phyloP scores from a whole-genome alignment of 208 protist genomes.

The Crithidia brevicula region DNA sequence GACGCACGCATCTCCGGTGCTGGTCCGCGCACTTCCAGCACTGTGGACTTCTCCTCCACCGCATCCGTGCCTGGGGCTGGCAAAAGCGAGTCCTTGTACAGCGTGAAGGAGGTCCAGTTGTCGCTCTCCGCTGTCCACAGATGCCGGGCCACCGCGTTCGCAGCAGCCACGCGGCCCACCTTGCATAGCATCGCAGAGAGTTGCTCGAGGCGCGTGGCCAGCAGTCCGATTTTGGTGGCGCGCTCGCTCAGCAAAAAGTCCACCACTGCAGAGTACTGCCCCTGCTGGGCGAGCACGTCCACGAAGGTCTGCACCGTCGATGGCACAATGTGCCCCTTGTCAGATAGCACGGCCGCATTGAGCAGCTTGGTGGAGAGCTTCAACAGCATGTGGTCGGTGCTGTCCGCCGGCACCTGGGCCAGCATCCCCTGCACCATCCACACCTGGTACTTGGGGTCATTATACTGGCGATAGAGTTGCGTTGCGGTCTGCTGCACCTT shows the following conservation, averaged over 20 bases:
- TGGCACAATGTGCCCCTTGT: conserved; percentile 58
- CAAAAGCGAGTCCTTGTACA: conserved; percentile 67
- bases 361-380: conserved; percentile 78
- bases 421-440: conserved; percentile 86
- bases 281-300: conserved; percentile 78
- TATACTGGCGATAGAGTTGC: conserved; percentile 67
- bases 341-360: conserved; percentile 59
- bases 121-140: conserved; percentile 70
- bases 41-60: conserved; percentile 5
- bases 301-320: conserved; percentile 80
- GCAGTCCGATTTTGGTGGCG: conserved; percentile 66
- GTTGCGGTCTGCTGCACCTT: conserved; percentile 65
- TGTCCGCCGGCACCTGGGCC: conserved; percentile 71
- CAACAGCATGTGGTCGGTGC: conserved; percentile 69
- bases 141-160: conserved; percentile 64
- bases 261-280: conserved; percentile 57
- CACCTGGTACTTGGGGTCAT: conserved; percentile 71
- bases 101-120: conserved; percentile 77
- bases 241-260: conserved; percentile 63
- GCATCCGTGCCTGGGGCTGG: conserved; percentile 3
- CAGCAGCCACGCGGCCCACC: conserved; percentile 42
- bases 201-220: conserved; percentile 77
- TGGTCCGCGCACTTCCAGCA: conserved; percentile 27
- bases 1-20: conserved; percentile 37
- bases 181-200: conserved; percentile 46